Evolutionary conservation across 192 early-diverging fungal species (phyloP), one percentile per base, ranked within the genome.

Genomic region (Lobosporangium transversale): DNA sequence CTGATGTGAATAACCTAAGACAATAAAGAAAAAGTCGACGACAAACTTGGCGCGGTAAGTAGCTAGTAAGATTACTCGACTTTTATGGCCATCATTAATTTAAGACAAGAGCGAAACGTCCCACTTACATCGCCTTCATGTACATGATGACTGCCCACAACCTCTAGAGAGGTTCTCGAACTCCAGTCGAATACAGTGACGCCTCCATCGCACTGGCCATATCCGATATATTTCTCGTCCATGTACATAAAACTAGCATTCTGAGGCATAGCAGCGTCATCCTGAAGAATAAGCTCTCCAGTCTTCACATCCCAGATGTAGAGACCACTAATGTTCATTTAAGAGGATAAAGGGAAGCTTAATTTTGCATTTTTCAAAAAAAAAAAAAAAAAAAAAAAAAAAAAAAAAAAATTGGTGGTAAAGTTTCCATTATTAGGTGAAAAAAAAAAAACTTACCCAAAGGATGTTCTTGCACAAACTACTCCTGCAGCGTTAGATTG

Each of bases 161-260:
- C 56, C 2, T 74, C 42, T 15, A 74, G 57, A 3, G 49, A 20
- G 5, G 50, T 66, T 21, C 70, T 48, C 3, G 70, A 74, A 24
- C 70, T 74, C 70, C 70, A 74, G 30, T 74, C 70, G 66, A 74
- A 74, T 1, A 74, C 62, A 7, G 70, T 74, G 4, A 74, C 70
- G 12, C 44, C 56, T 2, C 70, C 70, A 21, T 74, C 70, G 43
- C 55, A 53, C 42, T 74, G 70, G 17, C 70, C 70, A 20, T 74
- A 74, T 54, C 70, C 70, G 2, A 74, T 74, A 43, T 59, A 74
- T 10, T n/a, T 2, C 20, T 65, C 70, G 20, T 74, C 62, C 62
- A 74, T 65, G 50, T 65, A 65, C 27, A 74, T 64, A 40, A 74
- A 74, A 20, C 61, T 64, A 27, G 62, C 61, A 65, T 49, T 74